A percentile compares a stretch with the other conserved stretches of the same genome.
Conservation (phyloP, 352 stramenopile genomes). For the Blastocystis sp. region DNA sequence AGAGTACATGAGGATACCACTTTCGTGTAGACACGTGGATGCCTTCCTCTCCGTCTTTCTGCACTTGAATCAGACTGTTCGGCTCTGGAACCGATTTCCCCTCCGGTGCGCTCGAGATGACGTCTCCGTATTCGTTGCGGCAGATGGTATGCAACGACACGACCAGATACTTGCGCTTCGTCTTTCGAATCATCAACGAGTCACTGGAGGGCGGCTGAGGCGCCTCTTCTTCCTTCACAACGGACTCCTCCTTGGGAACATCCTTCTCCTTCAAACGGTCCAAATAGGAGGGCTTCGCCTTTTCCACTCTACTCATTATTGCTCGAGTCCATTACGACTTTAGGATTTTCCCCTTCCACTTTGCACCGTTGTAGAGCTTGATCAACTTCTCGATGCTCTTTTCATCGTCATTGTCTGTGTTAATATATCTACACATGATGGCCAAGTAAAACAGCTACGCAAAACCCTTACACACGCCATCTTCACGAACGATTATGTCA, state of each 20-base stretch:
- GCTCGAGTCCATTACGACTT: background rate
- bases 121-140: background rate
- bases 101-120: background rate
- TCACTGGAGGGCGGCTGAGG: slow-evolving; percentile 13
- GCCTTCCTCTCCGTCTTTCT: slow-evolving; percentile 4
- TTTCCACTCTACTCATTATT: slow-evolving; percentile 42
- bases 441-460: slow-evolving; percentile 21
- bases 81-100: background rate
- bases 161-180: slow-evolving; percentile 53
- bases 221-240: background rate
- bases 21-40: slow-evolving; percentile 35
- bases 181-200: slow-evolving; percentile 59
- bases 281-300: slow-evolving; percentile 65
- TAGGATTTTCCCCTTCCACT: slow-evolving; percentile 58
- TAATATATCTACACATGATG: slow-evolving; percentile 48
- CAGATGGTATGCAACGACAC: background rate
- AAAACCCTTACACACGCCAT: slow-evolving; percentile 68
- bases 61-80: background rate
- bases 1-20: background rate
- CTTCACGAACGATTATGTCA: slow-evolving; percentile 64
- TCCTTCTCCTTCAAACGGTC: slow-evolving; percentile 53
- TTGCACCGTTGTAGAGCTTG: slow-evolving; percentile 60
- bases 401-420: slow-evolving; percentile 38
- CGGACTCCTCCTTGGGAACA: background rate
- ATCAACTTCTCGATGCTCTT: slow-evolving; percentile 28